Percentiles rank a stretch among this genome's conserved stretches.
Evolutionary conservation across 441 rosid species (phyloP).

Genomic region (Croton laevigatus): DNA sequence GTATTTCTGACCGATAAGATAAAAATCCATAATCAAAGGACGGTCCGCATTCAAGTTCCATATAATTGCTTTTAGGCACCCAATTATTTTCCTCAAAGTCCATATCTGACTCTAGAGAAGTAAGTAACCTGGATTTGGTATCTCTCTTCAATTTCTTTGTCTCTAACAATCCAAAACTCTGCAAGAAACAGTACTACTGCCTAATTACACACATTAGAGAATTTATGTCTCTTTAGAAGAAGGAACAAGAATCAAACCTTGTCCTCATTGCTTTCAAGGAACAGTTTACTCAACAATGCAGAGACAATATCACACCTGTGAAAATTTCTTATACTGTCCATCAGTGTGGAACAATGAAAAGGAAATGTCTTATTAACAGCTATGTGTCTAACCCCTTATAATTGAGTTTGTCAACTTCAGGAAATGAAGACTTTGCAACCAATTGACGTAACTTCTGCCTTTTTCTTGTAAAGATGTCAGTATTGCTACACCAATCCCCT

Average conservation of each 20-base stretch:
- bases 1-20: slow-evolving; percentile 31
- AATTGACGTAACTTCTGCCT: slow-evolving; percentile 50
- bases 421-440: slow-evolving; percentile 43
- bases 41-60: slow-evolving; percentile 31
- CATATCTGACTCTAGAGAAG: slow-evolving; percentile 29
- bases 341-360: slow-evolving; percentile 25
- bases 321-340: slow-evolving; percentile 25
- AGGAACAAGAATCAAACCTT: slow-evolving; percentile 38
- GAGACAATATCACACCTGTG: slow-evolving; percentile 55
- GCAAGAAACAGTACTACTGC: slow-evolving; percentile 20
- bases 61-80: slow-evolving; percentile 27
- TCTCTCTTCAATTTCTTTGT: slow-evolving; percentile 21
- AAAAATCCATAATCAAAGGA: slow-evolving; percentile 27
- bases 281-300: slow-evolving; percentile 48
- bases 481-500: slow-evolving; percentile 37
- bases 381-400: slow-evolving; percentile 49
- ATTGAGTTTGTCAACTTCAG: slow-evolving; percentile 41
- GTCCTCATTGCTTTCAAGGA: slow-evolving; percentile 35
- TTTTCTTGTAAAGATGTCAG: slow-evolving; percentile 47
- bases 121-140: slow-evolving; percentile 24
- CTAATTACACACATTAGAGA: slow-evolving; percentile 21
- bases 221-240: slow-evolving; percentile 9
- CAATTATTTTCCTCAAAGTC: slow-evolving; percentile 16
- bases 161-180: slow-evolving; percentile 32
- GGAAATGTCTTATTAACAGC: slow-evolving; percentile 2